Evolutionary conservation across 2,329 filamentous ascomycete species (phyloP), one percentile per base, ranked within the genome.

Genomic region (Diaporthe vaccinii): DNA sequence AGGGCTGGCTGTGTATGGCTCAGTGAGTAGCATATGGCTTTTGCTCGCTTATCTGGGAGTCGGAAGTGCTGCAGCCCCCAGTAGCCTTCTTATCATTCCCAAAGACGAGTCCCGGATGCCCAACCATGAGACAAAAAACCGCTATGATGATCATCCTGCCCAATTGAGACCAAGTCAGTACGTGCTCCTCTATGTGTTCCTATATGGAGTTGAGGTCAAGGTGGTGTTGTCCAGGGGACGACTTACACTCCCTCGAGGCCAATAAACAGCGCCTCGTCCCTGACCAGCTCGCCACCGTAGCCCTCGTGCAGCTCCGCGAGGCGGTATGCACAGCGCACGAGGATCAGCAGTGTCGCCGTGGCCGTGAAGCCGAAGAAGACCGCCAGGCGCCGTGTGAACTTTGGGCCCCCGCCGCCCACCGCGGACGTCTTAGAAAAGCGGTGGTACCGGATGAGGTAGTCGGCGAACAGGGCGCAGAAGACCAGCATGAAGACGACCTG

Each of bases 271-370:
- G 80, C 78, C 79, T 90, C 82, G 39, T 89, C 81, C 58, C 80
- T 80, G 62, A 91, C 87, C 77, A 92, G 79, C 17, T 82, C 79
- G 0, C 89, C 90, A 1, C 74, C 78, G 84, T 90, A 93, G 2
- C 91, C 91, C 34, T 89, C 84, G 74, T 86, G 87, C 75, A 93
- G 80, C 82, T 93, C 91, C 0, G 86, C 88, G 31, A 92, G 87
- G 31, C 91, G 86, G 79, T 91, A 93, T 28, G 88, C 86, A 70
- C 88, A 91, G 10, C 91, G 84, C 25, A 86, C 86, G 57, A 92
- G 85, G 77, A 92, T 90, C 53, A 87, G 86, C 4, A 92, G 44
- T 10, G 90, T 89, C 0, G 89, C 87, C 3, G 90, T 77, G 0
- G 82, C 80, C 49, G 91, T 82, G 41, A 86, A 88, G n/a, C 81